Evolutionary conservation across 192 early-diverging fungal species (phyloP), one percentile per base, ranked within the genome.

Genomic region (Dissophora globulifera): DNA sequence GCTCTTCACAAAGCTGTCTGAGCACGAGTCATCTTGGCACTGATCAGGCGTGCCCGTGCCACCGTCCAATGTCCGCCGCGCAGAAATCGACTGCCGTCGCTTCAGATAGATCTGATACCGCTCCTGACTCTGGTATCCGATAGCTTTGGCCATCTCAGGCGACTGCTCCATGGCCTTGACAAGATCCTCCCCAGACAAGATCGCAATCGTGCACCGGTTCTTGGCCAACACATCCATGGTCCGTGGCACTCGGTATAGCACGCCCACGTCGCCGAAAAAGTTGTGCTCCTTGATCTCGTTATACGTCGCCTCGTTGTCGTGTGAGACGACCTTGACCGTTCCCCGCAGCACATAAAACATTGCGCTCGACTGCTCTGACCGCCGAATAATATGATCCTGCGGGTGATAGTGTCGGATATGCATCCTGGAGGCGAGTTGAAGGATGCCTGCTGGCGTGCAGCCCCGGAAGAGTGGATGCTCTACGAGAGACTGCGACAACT

Each of bases 241-340:
- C 55, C 91, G 65, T 1, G 91, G 88, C 20, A 93, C 85, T 15
- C 84, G 84, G 67, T 88, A 92, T 4, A 93, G 72, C 2, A 93
- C 88, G 11, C 90, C 91, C 22, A 93, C 90, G 60, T 93, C 91
- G n/a, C 91, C 91, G 63, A 93, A 93, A 78, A 93, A 93, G 26
- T 84, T 86, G 45, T 87, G 83, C 64, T 91, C 84, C 30, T 84
- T 81, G 67, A 93, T 59, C 15, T 79, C 81, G 19, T 84, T 78
- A 70, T 82, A 84, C 5, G 85, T 78, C 13, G 75, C 71, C 40
- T 84, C 83, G 26, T 72, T 70, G 23, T 86, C 86, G 47, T 71
- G 78, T 7, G 84, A 86, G 25, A 79, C 83, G 3, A 86, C 84
- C 20, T 82, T 76, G 17, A 86, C 84, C 0, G 76, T 58, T 12